Base-by-base conservation (phyloP, 2,329 filamentous ascomycete species). In the Scleromitrula shiraiana region DNA sequence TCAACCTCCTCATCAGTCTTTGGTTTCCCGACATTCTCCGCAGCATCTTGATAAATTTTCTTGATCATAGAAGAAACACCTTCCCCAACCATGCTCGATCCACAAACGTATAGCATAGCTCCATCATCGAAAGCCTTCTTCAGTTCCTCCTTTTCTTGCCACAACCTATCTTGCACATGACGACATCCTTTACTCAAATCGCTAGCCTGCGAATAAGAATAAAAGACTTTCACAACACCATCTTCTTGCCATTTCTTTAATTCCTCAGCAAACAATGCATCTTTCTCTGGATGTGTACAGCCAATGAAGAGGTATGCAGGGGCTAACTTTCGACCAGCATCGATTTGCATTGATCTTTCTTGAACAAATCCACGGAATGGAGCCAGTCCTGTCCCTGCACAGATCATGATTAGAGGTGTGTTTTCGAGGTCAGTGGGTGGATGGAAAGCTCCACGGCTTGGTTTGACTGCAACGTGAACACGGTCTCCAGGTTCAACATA, bases 221-320 rank as follows among this genome's bases (percentile, higher is more conserved):
- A 29, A 32, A 20, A 48, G 2, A 54, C 38, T n/a, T 52, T 36
- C 6, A 54, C 52, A 20, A 39, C 43, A 14, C 46, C 52, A 9
- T 47, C 27, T 49, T 30, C 32, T 8, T 53, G 53, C n/a, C 55
- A 49, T 23, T 64, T 59, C 15, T 39, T 47, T 9, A 74, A 59
- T 14, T 68, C 64, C 3, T 65, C 62, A 0, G 60, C 45, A 55
- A 75, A 75, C 0, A 76, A 52, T 4, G 64, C 57, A 48, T 76
- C 74, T 23, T 61, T 63, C 2, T 65, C 62, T 7, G 66, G 64
- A 9, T 62, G 53, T 17, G 68, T 67, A 56, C 72, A 75, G 20
- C 73, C 74, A 44, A 72, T 64, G 61, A 75, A 76, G 5, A 77
- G 63, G 4, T 76, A 51, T 1, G 72, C 50, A 20, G 42, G 35